Evolutionary conservation across 116 monocot genomes (phyloP), one percentile per base, ranked within the genome.

Genomic region (Zostera marina): DNA sequence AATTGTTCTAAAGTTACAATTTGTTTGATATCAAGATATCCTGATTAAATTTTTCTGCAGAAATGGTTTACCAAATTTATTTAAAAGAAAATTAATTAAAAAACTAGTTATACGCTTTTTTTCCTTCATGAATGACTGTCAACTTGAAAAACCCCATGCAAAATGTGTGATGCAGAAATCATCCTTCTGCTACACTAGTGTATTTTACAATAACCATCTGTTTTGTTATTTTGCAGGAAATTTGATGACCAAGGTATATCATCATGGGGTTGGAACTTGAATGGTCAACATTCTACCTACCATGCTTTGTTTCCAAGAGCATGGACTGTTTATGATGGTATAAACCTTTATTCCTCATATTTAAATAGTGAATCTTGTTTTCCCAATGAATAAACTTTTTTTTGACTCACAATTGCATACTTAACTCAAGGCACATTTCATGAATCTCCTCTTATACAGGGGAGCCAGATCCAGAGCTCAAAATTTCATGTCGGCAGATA

Each of bases 251-350:
- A 79, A 42, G 86, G 90, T 13, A 82, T 98, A 65, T 90, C 90
- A 68, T 90, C 89, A 32, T 98, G 89, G 98, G 83, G 79, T 44
- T 98, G 98, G 98, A 90, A 86, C 49, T 74, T 98, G 66, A 77
- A 61, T 68, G 98, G 98, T 62, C 98, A 98, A 53, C 90, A 98
- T 76, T 89, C 96, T 25, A 98, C 98, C 41, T 98, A 98, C 59
- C 98, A 98, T 72, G 96, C 96, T 68, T 69, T 98, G 55, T 98
- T 98, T 61, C 96, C 96, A 63, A 72, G 96, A 76, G 89, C 96
- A 32, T 98, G 96, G 96, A 98, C 96, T 23, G 69, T 98, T 26
- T 98, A 98, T 80, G 96, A 98, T 77, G 98, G 98, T 98, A 72
- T 32, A 42, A 17, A 9, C 66, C 10, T 41, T n/a, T 22, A 17